Evolutionary conservation across 345 rosid genomes (phyloP).

Genomic region (Eucalyptus polyanthemos): DNA sequence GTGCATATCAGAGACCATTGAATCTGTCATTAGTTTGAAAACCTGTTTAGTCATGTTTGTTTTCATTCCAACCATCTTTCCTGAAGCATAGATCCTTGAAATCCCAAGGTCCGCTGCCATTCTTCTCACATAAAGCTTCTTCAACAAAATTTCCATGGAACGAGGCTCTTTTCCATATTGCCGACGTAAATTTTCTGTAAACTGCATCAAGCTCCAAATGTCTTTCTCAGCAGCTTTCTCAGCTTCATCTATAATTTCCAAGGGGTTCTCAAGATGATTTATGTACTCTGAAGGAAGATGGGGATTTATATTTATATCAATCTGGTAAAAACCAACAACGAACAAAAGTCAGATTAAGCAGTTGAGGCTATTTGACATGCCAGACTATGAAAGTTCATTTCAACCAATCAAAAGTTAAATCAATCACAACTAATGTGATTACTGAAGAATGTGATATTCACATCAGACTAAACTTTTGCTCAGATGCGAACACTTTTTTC

Average conservation of each 20-base stretch:
- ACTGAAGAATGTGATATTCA: background rate
- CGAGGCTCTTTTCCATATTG: constrained; percentile 89
- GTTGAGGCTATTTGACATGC: background rate
- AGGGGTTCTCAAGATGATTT: constrained; percentile 73
- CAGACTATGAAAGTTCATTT: background rate
- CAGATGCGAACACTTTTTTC: background rate
- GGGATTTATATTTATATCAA: constrained; percentile 70
- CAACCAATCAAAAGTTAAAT: background rate
- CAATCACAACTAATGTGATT: background rate
- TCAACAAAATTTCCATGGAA: constrained; percentile 80
- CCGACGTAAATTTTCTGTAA: constrained; percentile 74
- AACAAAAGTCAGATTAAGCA: background rate
- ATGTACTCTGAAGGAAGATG: constrained; percentile 88
- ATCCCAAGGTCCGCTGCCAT: constrained; percentile 98
- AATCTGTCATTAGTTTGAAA: constrained; percentile 73
- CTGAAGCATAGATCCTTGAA: constrained; percentile 56
- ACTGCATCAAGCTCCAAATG: constrained; percentile 78
- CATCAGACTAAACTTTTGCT: background rate
- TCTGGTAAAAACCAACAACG: constrained; percentile 12
- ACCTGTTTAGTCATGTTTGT: constrained; percentile 72
- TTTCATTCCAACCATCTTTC: constrained; percentile 84
- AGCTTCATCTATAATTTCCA: constrained; percentile 71
- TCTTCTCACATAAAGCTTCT: constrained; percentile 84
- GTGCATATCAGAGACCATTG: constrained; percentile 57
- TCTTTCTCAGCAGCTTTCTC: constrained; percentile 83